Percentiles rank a stretch among this genome's conserved stretches.
Evolutionary conservation across 495 filamentous ascomycete species (phyloP).

Genomic region (Neurospora sp.): DNA sequence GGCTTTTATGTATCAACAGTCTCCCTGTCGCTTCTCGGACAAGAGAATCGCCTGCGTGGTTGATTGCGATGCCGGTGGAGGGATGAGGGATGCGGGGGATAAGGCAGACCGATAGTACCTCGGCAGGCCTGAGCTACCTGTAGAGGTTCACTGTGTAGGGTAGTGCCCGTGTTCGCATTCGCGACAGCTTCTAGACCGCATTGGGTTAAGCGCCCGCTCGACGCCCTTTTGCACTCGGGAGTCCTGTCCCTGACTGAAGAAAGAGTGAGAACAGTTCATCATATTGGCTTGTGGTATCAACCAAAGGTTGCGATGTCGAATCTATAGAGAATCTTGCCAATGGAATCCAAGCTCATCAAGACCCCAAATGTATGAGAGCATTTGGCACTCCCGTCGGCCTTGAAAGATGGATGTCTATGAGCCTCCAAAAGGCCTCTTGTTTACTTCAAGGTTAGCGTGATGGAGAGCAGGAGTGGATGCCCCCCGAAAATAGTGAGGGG

Average conservation of each 20-base stretch:
- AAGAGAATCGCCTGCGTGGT: background rate
- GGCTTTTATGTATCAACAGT: background rate
- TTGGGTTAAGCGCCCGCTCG: background rate
- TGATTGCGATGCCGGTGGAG: background rate
- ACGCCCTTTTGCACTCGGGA: background rate
- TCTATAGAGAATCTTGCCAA: background rate
- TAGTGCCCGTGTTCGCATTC: background rate
- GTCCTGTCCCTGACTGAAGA: background rate
- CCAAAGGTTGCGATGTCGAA: background rate
- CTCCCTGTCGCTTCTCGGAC: background rate
- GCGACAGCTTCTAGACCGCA: background rate
- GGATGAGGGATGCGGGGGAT: background rate
- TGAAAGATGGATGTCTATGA: background rate
- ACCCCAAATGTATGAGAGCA: background rate
- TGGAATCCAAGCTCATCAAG: background rate
- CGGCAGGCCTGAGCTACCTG: background rate
- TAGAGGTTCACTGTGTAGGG: background rate
- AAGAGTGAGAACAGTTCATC: background rate
- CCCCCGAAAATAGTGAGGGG: background rate
- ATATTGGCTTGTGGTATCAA: background rate
- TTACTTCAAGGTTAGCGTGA: background rate
- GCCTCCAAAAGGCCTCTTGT: background rate
- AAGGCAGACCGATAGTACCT: background rate
- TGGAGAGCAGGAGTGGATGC: background rate
- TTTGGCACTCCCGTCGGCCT: background rate